A percentile compares a stretch with the other conserved stretches of the same genome.
Evolutionary conservation across 1,284 basidiomycete genomes (phyloP).

Genomic region (Irpex rosettiformis): DNA sequence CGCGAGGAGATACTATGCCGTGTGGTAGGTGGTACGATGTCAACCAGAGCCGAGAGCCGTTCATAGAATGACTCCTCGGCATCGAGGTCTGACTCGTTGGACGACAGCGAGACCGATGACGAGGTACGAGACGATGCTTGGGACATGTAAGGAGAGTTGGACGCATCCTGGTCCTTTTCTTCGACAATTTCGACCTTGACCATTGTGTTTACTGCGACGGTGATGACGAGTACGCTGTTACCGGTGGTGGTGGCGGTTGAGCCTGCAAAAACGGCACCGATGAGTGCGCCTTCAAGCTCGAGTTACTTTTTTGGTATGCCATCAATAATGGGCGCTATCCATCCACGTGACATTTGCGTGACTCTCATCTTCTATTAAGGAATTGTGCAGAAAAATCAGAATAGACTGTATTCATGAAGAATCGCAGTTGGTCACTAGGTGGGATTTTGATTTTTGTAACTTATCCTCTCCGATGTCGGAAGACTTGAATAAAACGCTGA

Average conservation of each 20-base stretch:
- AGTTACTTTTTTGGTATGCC: no score
- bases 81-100: conserved; percentile 63
- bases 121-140: conserved; percentile 61
- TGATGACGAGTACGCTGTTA: background rate
- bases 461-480: no score
- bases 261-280: background rate
- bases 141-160: conserved; percentile 65
- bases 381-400: no score
- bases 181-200: conserved; percentile 85
- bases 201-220: conserved; percentile 42
- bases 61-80: conserved; percentile 84
- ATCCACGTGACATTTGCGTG: no score
- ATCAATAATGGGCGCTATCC: no score
- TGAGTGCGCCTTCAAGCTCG: background rate
- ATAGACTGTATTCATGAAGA: no score
- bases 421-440: no score
- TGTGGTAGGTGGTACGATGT: conserved; percentile 92
- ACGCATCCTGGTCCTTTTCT: conserved; percentile 55
- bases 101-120: conserved; percentile 72
- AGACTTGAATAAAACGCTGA: no score
- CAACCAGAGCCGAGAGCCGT: conserved; percentile 87
- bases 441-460: no score
- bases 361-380: no score
- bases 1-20: conserved; percentile 71
- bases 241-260: background rate